Evolutionary conservation across 768 basidiomycete genomes (phyloP), one percentile per base, ranked within the genome.

Genomic region (Lactifluus pinguis): DNA sequence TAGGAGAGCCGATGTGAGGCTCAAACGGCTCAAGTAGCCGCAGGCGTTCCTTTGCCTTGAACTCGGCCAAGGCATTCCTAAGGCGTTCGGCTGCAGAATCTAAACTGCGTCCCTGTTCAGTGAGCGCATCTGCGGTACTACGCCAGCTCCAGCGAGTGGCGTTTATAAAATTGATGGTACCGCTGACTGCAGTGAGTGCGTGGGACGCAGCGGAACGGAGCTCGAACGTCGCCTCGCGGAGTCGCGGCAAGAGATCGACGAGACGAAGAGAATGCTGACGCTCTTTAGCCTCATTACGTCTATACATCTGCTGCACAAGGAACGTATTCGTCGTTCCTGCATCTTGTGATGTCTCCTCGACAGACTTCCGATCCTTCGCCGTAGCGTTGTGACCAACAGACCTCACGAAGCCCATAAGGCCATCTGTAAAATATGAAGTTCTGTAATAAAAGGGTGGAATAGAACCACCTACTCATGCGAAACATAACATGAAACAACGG

Each of bases 11-110:
- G 53, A 82, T 72, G 39, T 76, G 66, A 1, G 69, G 60, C 47
- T 69, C 63, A 68, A 78, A 83, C 0, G 81, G 81, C 51, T 73
- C 72, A 10, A 80, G 64, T 13, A 83, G 56, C 47, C 67, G 63
- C 41, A 73, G 65, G 9, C 80, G 74, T 17, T 72, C 69, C 15
- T 53, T 63, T 19, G 59, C 53, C 30, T 69, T 72, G 67, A 77
- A 79, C 15, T 65, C 72, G 11, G 64, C 64, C 44, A 77, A 30
- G 7, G 70, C 69, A 0, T 30, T 30, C n/a, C 59, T 61, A 11
- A 76, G 66, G 6, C 59, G 61, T 19, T 69, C 70, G 9, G 69
- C 63, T 2, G 68, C 68, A 0, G 45, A 58, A 47, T 72, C 72
- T n/a, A 76, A 66, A 5, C 60, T 63, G 29, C 36, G 50, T 11